Evolutionary conservation across 140 eudicot genomes (phyloP), one percentile per base, ranked within the genome.

Genomic region (Anethum foeniculum): DNA sequence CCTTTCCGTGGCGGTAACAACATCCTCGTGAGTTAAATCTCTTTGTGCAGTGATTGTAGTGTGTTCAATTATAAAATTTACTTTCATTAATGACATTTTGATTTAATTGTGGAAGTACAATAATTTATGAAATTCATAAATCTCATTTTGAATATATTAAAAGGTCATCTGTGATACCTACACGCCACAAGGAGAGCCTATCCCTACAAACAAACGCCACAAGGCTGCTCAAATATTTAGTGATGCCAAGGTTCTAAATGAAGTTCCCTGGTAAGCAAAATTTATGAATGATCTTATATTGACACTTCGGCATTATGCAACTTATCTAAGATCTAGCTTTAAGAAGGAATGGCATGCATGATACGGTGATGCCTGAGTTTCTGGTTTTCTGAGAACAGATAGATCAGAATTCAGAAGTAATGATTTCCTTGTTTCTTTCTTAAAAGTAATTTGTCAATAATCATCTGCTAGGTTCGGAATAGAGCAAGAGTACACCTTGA

Each of bases 1-100:
- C 99, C 99, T 32, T 94, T 92, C 87, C 99, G 97, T 81, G 98
- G 99, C 75, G 99, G 99, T 81, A 94, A 92, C 87, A 94, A 94
- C 89, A 89, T 94, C 81, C 84, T 94, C 95, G 99, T 94, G 79
- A 90, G 97, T 86, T n/a, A 79, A 41, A 44, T n/a, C 18, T n/a
- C 38, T 67, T 21, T 3, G 36, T 68, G 39, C 74, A 41, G 65
- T 5, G 9, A 10, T 65, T 60, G 81, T 43, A 62, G 36, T 41
- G 28, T 60, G 39, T 28, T 25, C 19, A 25, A n/a, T 41, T 74
- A 12, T 43, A 4, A 73, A 7, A 14, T 74, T n/a, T 74, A 74
- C 21, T 9, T 39, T 3, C 4, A 10, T n/a, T 74, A 0, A 72
- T 74, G 19, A 44, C 32, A 41, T 74, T 46, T 75, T 47, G 13